Conservation (phyloP, 352 stramenopile species). For the Phytophthora capsici region DNA sequence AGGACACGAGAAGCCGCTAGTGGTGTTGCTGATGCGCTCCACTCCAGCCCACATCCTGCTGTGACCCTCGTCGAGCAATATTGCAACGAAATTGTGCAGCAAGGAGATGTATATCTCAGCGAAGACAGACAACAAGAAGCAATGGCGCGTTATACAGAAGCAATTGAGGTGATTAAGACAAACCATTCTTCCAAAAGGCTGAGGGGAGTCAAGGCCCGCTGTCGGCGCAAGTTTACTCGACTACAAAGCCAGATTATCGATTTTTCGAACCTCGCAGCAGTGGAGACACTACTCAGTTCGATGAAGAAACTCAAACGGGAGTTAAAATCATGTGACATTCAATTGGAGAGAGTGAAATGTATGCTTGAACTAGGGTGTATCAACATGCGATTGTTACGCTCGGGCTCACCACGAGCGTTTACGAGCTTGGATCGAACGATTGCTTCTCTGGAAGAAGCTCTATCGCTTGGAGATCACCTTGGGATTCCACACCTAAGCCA, state of each 20-base stretch:
- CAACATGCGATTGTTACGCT: conserved; percentile 52
- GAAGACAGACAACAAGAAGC: conserved; percentile 34
- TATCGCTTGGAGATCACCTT: conserved; percentile 45
- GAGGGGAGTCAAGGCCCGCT: conserved; percentile 36
- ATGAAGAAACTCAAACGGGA: conserved; percentile 57
- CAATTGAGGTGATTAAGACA: conserved; percentile 21
- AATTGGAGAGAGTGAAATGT: conserved; percentile 58
- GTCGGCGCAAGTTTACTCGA: conserved; percentile 56
- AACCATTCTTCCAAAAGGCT: conserved; percentile 19
- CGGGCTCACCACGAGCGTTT: conserved; percentile 44
- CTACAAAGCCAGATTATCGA: conserved; percentile 37
- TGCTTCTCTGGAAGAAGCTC: conserved; percentile 52
- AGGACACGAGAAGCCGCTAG: not conserved
- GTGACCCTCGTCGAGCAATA: conserved; percentile 44
- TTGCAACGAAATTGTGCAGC: conserved; percentile 56
- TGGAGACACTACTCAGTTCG: conserved; percentile 43
- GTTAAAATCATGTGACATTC: conserved; percentile 43
- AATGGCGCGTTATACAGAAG: conserved; percentile 30
- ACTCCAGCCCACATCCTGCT: conserved; percentile 32
- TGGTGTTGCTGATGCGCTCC: not conserved
- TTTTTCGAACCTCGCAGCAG: conserved; percentile 25
- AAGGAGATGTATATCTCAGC: conserved; percentile 37
- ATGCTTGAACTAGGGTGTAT: conserved; percentile 52
- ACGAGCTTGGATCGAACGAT: conserved; percentile 38
- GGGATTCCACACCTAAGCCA: conserved; percentile 55